A percentile compares a stretch with the other conserved stretches of the same genome.
These are phyloP conservation scores for Fusarium lateritium DNA, from an alignment of 2,329 filamentous ascomycete genomes.

Conservation along the genomic window DNA sequence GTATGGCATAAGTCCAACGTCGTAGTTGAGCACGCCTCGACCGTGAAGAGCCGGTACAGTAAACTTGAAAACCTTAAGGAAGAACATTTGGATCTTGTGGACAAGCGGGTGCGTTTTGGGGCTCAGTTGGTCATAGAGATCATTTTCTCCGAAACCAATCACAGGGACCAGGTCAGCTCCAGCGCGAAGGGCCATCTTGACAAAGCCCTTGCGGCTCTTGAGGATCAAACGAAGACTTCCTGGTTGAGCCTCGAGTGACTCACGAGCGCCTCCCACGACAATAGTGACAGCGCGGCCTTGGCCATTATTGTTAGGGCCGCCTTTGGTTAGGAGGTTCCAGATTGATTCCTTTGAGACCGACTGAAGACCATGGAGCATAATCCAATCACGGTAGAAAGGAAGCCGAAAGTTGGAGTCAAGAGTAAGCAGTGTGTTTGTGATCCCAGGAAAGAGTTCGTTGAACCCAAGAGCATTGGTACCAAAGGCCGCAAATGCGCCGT, in stretches of 20 bases:
- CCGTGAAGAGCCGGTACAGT: conserved; percentile 93
- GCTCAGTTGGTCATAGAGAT: conserved; percentile 92
- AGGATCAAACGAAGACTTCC: conserved; percentile 83
- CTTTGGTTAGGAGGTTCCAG: conserved; percentile 86
- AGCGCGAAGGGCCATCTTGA: conserved; percentile 91
- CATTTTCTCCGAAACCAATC: conserved; percentile 94
- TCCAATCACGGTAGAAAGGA: conserved; percentile 93
- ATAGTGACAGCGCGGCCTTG: conserved; percentile 98
- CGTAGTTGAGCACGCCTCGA: conserved; percentile 95
- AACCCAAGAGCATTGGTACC: conserved; percentile 92
- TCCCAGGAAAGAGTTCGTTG: conserved; percentile 88
- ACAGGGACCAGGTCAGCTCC: conserved; percentile 96
- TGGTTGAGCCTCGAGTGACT: conserved; percentile 91
- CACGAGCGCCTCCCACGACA: conserved; percentile 91
- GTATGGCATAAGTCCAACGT: conserved; percentile 96
- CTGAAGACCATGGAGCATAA: conserved; percentile 87
- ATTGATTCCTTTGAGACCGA: conserved; percentile 94
- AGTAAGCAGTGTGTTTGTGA: conserved; percentile 93
- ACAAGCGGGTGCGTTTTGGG: conserved; percentile 83
- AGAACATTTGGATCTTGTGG: conserved; percentile 84
- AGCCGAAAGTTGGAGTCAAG: conserved; percentile 97
- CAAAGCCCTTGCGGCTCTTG: conserved; percentile 88
- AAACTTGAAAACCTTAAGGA: conserved; percentile 91
- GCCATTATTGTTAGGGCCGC: conserved; percentile 82
- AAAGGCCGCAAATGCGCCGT: conserved; percentile 95